These are phyloP conservation scores for Terfezia boudieri DNA, from an alignment of 495 filamentous ascomycete genomes.

Conservation along the genomic window DNA sequence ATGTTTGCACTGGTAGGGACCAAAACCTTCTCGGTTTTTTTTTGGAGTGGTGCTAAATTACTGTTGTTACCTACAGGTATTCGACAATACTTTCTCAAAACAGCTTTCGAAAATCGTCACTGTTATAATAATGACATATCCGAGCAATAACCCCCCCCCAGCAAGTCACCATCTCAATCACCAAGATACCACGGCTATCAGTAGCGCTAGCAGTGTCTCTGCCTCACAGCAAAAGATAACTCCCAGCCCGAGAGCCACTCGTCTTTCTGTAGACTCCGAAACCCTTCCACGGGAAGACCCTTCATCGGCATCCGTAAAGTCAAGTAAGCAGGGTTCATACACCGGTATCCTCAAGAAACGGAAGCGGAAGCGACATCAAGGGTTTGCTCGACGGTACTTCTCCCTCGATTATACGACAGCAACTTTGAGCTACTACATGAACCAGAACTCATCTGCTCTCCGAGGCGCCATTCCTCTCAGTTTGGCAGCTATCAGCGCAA, in stretches of 20 bases:
- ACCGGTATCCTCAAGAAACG: constrained; percentile 72
- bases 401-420: constrained; percentile 78
- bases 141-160: constrained; percentile 61
- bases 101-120: constrained; percentile 84
- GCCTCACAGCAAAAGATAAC: constrained; percentile 1
- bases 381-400: constrained; percentile 81
- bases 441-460: constrained; percentile 69
- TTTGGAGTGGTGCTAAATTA: neutral
- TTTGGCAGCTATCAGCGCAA: constrained; percentile 71
- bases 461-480: constrained; percentile 82
- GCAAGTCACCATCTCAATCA: constrained; percentile 45
- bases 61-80: constrained; percentile 25
- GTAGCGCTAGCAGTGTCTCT: constrained; percentile 16
- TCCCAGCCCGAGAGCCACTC: constrained; percentile 2
- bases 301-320: constrained; percentile 22
- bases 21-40: neutral
- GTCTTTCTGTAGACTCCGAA: neutral
- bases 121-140: constrained; percentile 82
- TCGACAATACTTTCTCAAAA: constrained; percentile 98
- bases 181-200: constrained; percentile 24
- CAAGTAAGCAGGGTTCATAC: constrained; percentile 33
- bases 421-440: constrained; percentile 88
- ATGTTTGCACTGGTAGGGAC: constrained; percentile 61
- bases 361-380: constrained; percentile 76
- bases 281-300: constrained; percentile 25